Conservation (phyloP, 495 filamentous ascomycete species). For the Penicillium atrosanguineum region DNA sequence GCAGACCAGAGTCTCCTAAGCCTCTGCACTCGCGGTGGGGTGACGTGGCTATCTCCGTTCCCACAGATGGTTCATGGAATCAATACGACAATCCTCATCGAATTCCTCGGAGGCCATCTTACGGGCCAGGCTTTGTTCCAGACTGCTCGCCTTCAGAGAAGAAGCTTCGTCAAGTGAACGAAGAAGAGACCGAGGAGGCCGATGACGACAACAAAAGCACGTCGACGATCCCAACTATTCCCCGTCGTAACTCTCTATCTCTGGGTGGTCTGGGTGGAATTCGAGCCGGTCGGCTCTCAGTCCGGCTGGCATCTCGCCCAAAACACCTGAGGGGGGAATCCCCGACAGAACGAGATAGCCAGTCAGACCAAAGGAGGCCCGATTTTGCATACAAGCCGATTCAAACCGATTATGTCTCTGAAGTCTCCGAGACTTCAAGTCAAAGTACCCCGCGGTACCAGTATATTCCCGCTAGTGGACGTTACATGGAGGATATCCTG, state of each 20-base stretch:
- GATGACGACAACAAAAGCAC: constrained; percentile 15
- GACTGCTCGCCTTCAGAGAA: constrained; percentile 16
- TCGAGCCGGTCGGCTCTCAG: constrained; percentile 32
- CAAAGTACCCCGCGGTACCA: constrained; percentile 24
- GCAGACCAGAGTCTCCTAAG: constrained; percentile 25
- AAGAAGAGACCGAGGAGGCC: constrained; percentile 5
- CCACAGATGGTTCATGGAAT: constrained; percentile 42
- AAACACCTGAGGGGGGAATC: constrained; percentile 13
- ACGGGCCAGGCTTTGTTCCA: constrained; percentile 31
- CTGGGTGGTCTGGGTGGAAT: constrained; percentile 13
- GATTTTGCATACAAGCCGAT: constrained; percentile 40
- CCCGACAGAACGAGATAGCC: constrained; percentile 4
- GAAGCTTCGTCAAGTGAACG: not conserved
- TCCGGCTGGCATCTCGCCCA: constrained; percentile 30
- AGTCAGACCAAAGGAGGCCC: constrained; percentile 11
- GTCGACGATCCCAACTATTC: constrained; percentile 6
- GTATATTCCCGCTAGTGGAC: constrained; percentile 34
- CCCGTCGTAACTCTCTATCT: constrained; percentile 27
- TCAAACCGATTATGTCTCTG: constrained; percentile 31
- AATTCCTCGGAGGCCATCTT: constrained; percentile 13
- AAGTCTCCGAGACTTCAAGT: constrained; percentile 26
- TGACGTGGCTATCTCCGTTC: constrained; percentile 37
- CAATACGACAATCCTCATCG: constrained; percentile 38
- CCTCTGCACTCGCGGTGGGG: constrained; percentile 42
- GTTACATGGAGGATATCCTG: constrained; percentile 21